Base-by-base conservation (phyloP, 371 early-diverging fungal species). In the Rhizopus delemar region DNA sequence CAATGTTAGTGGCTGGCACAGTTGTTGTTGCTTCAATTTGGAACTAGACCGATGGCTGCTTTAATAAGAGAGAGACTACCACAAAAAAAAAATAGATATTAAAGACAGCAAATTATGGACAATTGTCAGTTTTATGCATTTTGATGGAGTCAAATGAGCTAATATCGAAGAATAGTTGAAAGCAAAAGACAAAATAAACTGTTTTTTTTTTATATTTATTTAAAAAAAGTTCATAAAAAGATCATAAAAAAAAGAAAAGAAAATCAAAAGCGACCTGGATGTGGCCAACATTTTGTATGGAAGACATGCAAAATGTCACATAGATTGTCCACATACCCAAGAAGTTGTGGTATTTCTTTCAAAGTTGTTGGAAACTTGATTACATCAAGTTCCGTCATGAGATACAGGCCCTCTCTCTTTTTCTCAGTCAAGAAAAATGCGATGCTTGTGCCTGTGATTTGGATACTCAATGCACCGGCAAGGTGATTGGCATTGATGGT, bases 101-200 rank as follows among this genome's bases (percentile, higher is more conserved):
- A n/a, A n/a, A n/a, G n/a, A n/a, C n/a, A n/a, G 39, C 13, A 38
- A 38, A 4, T 38, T 6, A 2, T 38, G 39, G 39, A 38, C 39
- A 38, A 38, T 38, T 38, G 39, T 38, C 39, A 38, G 5, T 13
- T 38, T 6, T 38, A 6, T 38, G 39, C 39, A 38, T 38, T 6
- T 38, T 38, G 39, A 38, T 38, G 39, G 5, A 38, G 39, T 38
- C 5, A 22, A 38, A 38, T 38, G 39, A 38, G 5, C 39, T 46
- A 46, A 46, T 46, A 16, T n/a, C 16, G 46, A 28, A 15, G 46
- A 28, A 15, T 46, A 46, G 22, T 46, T 46, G 22, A 46, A 46
- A 46, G 46, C 15, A 46, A 6, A 46, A 46, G 46, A 0, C 13
- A 46, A 15, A 45, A 45, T 1, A 46, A 46, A 22, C 22, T 22